Base-by-base conservation (phyloP, 495 filamentous ascomycete species). In the Aspergillus haitiensis region DNA sequence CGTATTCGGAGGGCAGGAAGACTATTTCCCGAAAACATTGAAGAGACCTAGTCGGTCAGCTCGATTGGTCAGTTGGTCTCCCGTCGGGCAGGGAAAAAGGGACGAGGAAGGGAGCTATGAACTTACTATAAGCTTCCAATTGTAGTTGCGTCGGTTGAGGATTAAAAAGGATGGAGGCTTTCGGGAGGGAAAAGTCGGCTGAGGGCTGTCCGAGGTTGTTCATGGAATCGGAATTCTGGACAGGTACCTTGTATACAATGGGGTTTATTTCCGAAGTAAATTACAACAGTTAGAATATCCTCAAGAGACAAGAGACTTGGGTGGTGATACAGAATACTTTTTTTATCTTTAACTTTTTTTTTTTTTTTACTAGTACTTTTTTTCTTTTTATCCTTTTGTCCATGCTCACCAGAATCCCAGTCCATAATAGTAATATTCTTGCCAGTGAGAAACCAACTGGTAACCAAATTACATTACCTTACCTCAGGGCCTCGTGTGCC, bases 1-100 rank as follows among this genome's bases (percentile, higher is more conserved):
- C 53, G 59, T 61, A 55, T 52, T 52, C 47, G 35, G 53, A 56
- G 59, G 32, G 45, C 58, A 54, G 52, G 40, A 42, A 48, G 53
- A 51, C 42, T 48, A 37, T 46, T 60, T 33, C 50, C 58, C 50
- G 42, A 32, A 11, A 53, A 33, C 58, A 54, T 49, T 51, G 48
- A 53, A 45, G 42, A 51, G 35, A 50, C 13, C 36, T 45, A 50
- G 52, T 46, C 37, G 51, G 56, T 46, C 36, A 50, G 48, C 31
- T 62, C 54, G 57, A 62, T 57, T 61, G 46, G 56, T 53, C 33
- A 9, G 40, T 7, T 47, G 21, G 21, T 27, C 21, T 27, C 21
- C 21, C 44, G n/a, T 11, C n/a, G 37, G 16, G 21, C 15, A 18
- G 9, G 15, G 32, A 27, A 53, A 57, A 46, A 56, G 44, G 33